These are phyloP conservation scores for Alternaria sp. DNA, from an alignment of 2,329 filamentous ascomycete species.

Conservation along the genomic window DNA sequence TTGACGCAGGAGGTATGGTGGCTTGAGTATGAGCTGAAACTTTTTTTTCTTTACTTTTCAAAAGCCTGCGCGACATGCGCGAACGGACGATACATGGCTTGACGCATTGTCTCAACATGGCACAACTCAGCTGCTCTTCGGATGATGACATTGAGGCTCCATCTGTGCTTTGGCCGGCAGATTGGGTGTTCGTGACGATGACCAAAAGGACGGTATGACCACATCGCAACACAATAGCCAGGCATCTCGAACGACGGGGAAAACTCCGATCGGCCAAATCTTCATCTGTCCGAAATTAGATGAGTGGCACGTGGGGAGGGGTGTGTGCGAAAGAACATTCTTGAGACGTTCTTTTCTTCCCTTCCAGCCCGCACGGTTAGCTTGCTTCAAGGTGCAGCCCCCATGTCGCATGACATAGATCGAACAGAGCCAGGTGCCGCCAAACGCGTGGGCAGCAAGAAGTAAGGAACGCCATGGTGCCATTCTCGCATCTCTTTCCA, in stretches of 20 bases:
- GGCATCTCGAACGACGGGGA: conserved; percentile 1
- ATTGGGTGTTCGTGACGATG: not conserved
- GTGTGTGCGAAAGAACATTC: conserved; percentile 11
- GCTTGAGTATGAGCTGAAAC: conserved; percentile 1
- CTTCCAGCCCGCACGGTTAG: conserved; percentile 16
- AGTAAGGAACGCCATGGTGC: conserved; percentile 1
- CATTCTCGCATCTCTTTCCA: conserved; percentile 14
- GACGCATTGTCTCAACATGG: not conserved
- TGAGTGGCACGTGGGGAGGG: conserved; percentile 4
- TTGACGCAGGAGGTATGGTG: conserved; percentile 4
- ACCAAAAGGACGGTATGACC: conserved; percentile 1
- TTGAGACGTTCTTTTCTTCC: conserved; percentile 21
- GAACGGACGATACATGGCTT: not conserved
- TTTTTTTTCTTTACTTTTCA: not conserved
- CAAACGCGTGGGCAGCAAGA: conserved; percentile 17
- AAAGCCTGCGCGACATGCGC: not conserved
- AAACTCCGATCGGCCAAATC: conserved; percentile 12
- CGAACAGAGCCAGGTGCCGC: not conserved
- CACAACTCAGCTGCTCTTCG: not conserved
- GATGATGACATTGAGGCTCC: conserved; percentile 1
- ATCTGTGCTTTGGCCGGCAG: not conserved
- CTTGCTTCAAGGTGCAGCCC: conserved; percentile 20
- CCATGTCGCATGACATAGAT: conserved; percentile 3
- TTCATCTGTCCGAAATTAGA: conserved; percentile 23
- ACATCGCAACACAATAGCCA: not conserved